Evolutionary conservation across 2,329 filamentous ascomycete genomes (phyloP).

Genomic region (Colletotrichum tabaci): DNA sequence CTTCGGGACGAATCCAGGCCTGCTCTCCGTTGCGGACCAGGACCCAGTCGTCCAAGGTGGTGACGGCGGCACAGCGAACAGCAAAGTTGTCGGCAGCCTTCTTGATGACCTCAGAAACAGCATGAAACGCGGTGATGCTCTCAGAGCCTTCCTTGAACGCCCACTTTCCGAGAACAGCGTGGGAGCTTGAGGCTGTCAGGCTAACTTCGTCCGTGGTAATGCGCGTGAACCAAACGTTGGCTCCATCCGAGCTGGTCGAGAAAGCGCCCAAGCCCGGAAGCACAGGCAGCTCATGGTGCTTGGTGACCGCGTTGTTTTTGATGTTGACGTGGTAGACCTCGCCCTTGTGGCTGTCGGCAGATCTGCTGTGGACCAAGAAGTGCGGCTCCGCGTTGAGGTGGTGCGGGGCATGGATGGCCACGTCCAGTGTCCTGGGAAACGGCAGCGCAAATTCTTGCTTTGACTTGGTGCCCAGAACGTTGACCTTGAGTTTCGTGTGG

Average conservation of each 20-base stretch:
- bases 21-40: conserved; percentile 86
- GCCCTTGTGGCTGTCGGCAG: conserved; percentile 80
- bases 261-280: conserved; percentile 81
- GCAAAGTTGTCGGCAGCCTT: conserved; percentile 79
- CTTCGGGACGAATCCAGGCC: conserved; percentile 87
- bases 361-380: conserved; percentile 87
- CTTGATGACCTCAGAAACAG: conserved; percentile 85
- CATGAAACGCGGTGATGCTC: conserved; percentile 71
- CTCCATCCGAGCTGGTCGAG: conserved; percentile 81
- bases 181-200: conserved; percentile 82
- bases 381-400: conserved; percentile 81
- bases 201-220: conserved; percentile 81
- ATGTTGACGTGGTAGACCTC: conserved; percentile 89
- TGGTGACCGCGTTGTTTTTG: conserved; percentile 77
- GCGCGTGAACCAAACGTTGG: conserved; percentile 91
- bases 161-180: conserved; percentile 85
- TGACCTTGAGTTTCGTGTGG: conserved; percentile 76
- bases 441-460: conserved; percentile 69
- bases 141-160: conserved; percentile 63
- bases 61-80: conserved; percentile 81
- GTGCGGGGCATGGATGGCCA: conserved; percentile 82
- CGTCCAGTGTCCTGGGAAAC: conserved; percentile 58
- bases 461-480: conserved; percentile 75
- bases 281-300: conserved; percentile 84
- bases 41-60: conserved; percentile 81